phyloP scores from a whole-genome alignment of 306 rosid species.

The Parietaria judaica region DNA sequence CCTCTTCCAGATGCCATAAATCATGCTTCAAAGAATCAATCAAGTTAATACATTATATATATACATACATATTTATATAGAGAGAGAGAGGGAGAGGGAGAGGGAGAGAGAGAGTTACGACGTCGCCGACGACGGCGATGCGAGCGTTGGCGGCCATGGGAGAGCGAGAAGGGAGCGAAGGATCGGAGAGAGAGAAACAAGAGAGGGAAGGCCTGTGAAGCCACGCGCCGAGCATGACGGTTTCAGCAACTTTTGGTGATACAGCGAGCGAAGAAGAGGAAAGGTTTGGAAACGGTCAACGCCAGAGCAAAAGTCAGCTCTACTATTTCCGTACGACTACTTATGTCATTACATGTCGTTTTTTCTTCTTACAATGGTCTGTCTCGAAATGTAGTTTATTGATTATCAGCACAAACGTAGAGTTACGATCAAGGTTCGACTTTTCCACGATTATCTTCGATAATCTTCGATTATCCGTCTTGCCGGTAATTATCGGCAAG shows the following conservation, averaged over 20 bases:
- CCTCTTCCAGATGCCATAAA: slow-evolving; percentile 69
- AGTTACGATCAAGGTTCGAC: no score
- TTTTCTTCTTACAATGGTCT: no score
- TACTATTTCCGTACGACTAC: no score
- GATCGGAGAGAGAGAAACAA: slow-evolving; percentile 1
- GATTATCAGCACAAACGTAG: no score
- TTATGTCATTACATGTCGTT: no score
- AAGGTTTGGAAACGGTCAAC: neutral
- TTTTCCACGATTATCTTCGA: no score
- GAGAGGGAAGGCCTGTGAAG: slow-evolving; percentile 36
- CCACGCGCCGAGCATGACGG: slow-evolving; percentile 39
- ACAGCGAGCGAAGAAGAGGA: neutral
- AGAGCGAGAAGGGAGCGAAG: slow-evolving; percentile 19
- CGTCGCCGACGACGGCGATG: slow-evolving; percentile 72
- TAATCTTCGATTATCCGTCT: no score
- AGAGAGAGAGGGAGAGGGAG: slow-evolving; percentile 3
- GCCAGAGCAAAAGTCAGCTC: no score
- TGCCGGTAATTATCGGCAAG: no score
- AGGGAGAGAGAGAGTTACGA: slow-evolving; percentile 39
- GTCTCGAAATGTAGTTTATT: no score
- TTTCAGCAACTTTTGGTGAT: neutral
- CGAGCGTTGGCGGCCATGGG: slow-evolving; percentile 69
- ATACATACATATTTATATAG: neutral
- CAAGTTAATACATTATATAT: neutral
- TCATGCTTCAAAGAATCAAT: slow-evolving; percentile 48